These are phyloP conservation scores for Hydnum rufescens DNA, from an alignment of 768 basidiomycete genomes.

Conservation along the genomic window DNA sequence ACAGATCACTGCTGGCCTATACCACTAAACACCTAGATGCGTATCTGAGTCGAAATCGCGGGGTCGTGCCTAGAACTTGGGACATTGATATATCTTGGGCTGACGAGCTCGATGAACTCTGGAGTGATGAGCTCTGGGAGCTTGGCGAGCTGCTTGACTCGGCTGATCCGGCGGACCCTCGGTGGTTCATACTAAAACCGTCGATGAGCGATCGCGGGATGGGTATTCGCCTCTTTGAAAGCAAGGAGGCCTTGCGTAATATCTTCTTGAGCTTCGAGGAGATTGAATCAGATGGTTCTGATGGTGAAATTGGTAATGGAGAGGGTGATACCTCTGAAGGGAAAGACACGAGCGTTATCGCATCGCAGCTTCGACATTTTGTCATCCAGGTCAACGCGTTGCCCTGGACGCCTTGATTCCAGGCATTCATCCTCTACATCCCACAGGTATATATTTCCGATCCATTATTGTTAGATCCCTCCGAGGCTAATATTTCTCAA, in stretches of 20 bases:
- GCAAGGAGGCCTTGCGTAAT: slow-evolving; percentile 41
- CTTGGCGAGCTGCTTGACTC: slow-evolving; percentile 41
- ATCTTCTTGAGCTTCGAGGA: slow-evolving; percentile 75
- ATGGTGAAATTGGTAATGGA: slow-evolving; percentile 18
- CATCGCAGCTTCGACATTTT: slow-evolving; percentile 84
- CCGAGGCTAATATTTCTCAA: slow-evolving; percentile 21
- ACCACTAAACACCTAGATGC: slow-evolving; percentile 48
- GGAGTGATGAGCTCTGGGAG: slow-evolving; percentile 85
- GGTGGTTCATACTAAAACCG: slow-evolving; percentile 94
- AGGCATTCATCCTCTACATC: background rate
- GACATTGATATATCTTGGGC: slow-evolving; percentile 72
- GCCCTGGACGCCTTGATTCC: background rate
- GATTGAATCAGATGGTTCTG: slow-evolving; percentile 29
- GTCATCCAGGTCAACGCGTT: slow-evolving; percentile 60
- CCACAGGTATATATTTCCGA: slow-evolving; percentile 63
- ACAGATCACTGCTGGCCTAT: slow-evolving; percentile 51
- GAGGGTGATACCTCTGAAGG: slow-evolving; percentile 7
- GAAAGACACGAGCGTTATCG: slow-evolving; percentile 33
- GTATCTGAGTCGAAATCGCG: slow-evolving; percentile 20
- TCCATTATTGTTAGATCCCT: slow-evolving; percentile 62
- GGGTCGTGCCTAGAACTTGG: slow-evolving; percentile 52
- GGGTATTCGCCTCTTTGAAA: slow-evolving; percentile 81
- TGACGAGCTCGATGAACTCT: slow-evolving; percentile 88
- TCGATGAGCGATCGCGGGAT: slow-evolving; percentile 94
- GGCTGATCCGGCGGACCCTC: slow-evolving; percentile 14